Percentiles rank a stretch among this genome's conserved stretches.
Evolutionary conservation across 495 filamentous ascomycete species (phyloP).

Genomic region (Xylaria cubensis): DNA sequence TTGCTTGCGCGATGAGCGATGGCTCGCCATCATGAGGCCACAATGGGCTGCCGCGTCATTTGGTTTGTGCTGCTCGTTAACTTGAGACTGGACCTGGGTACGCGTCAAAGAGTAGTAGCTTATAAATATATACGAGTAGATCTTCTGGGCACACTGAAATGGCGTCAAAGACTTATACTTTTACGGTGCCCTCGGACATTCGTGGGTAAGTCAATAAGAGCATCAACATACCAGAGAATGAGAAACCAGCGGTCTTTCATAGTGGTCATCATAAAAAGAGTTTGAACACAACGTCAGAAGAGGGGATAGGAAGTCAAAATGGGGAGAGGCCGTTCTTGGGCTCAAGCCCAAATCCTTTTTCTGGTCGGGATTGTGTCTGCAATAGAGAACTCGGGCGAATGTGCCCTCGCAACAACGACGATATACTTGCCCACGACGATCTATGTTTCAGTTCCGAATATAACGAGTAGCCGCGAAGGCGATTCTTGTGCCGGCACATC

Average conservation of each 20-base stretch:
- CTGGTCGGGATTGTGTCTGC: slow-evolving; percentile 6
- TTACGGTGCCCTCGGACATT: neutral
- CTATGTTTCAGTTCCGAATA: slow-evolving; percentile 32
- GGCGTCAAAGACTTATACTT: neutral
- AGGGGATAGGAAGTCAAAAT: neutral
- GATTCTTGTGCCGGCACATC: slow-evolving; percentile 27
- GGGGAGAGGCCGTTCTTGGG: slow-evolving; percentile 9
- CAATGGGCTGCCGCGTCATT: slow-evolving; percentile 14
- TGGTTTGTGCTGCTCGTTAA: neutral
- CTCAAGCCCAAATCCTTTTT: slow-evolving; percentile 13
- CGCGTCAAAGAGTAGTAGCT: neutral
- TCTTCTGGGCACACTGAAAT: neutral
- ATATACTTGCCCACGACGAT: slow-evolving; percentile 36
- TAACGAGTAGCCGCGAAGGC: slow-evolving; percentile 25
- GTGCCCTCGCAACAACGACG: slow-evolving; percentile 34
- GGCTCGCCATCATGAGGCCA: neutral
- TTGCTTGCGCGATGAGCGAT: slow-evolving; percentile 11
- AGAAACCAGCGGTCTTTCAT: neutral
- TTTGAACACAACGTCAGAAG: neutral
- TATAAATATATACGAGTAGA: slow-evolving; percentile 10
- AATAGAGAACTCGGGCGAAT: slow-evolving; percentile 14
- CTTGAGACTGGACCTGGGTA: neutral
- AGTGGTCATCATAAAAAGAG: neutral
- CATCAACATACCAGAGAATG: neutral
- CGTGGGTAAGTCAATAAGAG: neutral